Evolutionary conservation across 139 green algal species (phyloP).

Genomic region (Limnomonas spitsbergensis): DNA sequence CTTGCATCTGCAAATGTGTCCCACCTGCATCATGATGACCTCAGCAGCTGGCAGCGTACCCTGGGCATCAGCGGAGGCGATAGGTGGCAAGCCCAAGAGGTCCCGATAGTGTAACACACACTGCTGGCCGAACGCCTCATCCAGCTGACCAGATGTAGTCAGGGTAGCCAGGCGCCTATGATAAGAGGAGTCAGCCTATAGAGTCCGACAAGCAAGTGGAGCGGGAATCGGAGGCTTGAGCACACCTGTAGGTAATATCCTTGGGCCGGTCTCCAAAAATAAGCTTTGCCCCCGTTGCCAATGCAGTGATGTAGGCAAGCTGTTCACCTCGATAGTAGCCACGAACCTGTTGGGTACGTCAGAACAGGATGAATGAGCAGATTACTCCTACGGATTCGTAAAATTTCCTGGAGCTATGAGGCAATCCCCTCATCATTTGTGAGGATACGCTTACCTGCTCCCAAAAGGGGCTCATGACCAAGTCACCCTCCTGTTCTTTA

Average conservation of each 20-base stretch:
- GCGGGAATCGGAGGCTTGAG: background rate
- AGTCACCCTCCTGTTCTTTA: background rate
- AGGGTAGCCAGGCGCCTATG: constrained; percentile 8
- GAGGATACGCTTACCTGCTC: background rate
- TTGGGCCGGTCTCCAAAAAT: constrained; percentile 77
- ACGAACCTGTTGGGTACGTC: constrained; percentile 25
- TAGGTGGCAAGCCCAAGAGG: constrained; percentile 18
- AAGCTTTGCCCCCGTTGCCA: constrained; percentile 52
- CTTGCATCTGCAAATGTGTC: background rate
- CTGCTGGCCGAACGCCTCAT: background rate
- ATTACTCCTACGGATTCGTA: too few relatives aligned
- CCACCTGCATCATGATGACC: constrained; percentile 28
- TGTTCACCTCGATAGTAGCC: constrained; percentile 64
- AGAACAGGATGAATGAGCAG: too few relatives aligned
- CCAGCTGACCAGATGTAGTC: background rate
- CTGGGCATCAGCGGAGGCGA: constrained; percentile 11
- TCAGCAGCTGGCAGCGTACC: constrained; percentile 15
- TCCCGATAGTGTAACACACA: constrained; percentile 18
- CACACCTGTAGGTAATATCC: constrained; percentile 63
- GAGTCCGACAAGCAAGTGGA: background rate
- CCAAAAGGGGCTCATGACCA: background rate
- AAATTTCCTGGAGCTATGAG: too few relatives aligned
- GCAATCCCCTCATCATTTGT: too few relatives aligned
- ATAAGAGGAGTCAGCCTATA: background rate
- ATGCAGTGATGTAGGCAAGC: constrained; percentile 72